A percentile compares a stretch with the other conserved stretches of the same genome.
Conservation (phyloP, 1,139 yeast species). For the Yamadazyma atmosphaerica region DNA sequence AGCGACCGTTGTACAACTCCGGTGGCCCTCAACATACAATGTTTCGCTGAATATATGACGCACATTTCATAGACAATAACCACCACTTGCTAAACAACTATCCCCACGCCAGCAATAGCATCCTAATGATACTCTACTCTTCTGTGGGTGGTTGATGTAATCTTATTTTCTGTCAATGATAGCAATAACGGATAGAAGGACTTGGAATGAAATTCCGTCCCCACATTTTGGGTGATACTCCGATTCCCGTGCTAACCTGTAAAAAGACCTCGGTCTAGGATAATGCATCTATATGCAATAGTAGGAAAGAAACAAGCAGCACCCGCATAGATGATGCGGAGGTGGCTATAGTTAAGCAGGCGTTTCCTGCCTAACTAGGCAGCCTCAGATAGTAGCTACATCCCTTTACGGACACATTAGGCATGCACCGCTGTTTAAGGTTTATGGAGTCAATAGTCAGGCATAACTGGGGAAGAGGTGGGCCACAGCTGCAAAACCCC, state of each 20-base stretch:
- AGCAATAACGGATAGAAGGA: neutral
- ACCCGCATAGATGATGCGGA: neutral
- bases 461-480: neutral
- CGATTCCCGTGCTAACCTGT: conserved; percentile 1
- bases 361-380: conserved; percentile 1
- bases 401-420: neutral
- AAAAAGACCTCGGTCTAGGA: neutral
- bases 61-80: no score
- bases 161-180: neutral
- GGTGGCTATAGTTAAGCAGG: neutral
- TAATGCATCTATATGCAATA: neutral
- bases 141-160: no score
- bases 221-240: neutral
- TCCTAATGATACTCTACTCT: no score
- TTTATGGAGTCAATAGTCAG: no score
- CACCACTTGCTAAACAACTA: no score
- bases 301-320: no score
- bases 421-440: no score
- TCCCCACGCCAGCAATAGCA: no score
- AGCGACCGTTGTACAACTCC: no score
- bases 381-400: neutral
- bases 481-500: no score
- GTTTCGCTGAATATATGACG: no score
- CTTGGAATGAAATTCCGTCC: conserved; percentile 2
- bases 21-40: no score